phyloP scores from a whole-genome alignment of 805 yeast genomes.

The Suhomyces sp. region DNA sequence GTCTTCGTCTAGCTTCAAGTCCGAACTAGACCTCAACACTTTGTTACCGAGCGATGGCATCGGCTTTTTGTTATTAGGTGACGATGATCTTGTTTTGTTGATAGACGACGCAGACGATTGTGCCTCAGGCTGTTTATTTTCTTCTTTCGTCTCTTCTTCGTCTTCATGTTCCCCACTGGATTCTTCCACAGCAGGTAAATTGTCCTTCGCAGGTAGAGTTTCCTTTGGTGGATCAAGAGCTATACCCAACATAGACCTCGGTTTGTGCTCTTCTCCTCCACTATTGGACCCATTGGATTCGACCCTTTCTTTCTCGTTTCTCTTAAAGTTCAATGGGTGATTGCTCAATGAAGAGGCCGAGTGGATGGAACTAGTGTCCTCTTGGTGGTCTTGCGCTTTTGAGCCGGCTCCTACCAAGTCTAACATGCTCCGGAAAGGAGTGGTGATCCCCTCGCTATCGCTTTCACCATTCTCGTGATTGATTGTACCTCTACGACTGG shows the following conservation, averaged over 20 bases:
- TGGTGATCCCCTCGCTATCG: conserved; percentile 14
- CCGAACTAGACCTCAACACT: conserved; percentile 10
- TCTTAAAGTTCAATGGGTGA: conserved; percentile 16
- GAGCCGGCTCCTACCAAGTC: conserved; percentile 20
- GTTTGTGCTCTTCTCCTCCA: neutral
- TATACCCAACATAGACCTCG: conserved; percentile 5
- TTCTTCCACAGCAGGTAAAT: conserved; percentile 5
- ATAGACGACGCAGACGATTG: neutral
- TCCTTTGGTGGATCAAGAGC: neutral
- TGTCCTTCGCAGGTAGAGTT: neutral
- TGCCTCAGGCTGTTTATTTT: neutral
- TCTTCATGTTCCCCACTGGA: conserved; percentile 1
- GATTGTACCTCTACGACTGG: conserved; percentile 32
- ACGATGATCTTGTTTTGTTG: neutral
- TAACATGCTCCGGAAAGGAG: conserved; percentile 39
- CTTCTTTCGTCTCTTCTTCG: neutral
- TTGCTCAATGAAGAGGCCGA: conserved; percentile 25
- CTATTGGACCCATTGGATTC: neutral
- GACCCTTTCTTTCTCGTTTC: conserved; percentile 5
- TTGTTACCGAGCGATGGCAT: conserved; percentile 4
- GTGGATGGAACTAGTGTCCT: conserved; percentile 16
- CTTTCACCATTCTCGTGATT: conserved; percentile 8
- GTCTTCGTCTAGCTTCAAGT: conserved; percentile 19
- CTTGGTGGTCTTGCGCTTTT: neutral
- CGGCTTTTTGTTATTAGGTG: conserved; percentile 3